Conservation (phyloP, 441 rosid species). For the California macrophylla region DNA sequence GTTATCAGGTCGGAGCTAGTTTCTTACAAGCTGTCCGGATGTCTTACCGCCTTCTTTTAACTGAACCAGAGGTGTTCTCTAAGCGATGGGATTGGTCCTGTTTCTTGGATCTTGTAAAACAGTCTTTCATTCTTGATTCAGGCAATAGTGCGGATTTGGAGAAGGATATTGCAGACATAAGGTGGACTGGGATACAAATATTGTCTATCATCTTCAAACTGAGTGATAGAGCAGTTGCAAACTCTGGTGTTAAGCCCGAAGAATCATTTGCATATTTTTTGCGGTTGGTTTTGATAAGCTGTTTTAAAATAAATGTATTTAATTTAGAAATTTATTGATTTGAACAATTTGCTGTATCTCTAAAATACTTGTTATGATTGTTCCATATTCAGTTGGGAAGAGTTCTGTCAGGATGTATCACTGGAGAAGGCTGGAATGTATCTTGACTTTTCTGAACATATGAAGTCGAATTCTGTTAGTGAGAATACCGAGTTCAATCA, state of each 20-base stretch:
- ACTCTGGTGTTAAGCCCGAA: constrained; percentile 42
- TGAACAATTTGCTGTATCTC: constrained; percentile 8
- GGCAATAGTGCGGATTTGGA: constrained; percentile 20
- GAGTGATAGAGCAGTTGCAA: constrained; percentile 38
- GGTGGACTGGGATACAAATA: constrained; percentile 69
- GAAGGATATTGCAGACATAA: constrained; percentile 40
- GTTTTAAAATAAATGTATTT: not conserved
- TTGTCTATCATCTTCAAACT: constrained; percentile 43
- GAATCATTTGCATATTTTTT: constrained; percentile 59
- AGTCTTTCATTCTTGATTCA: constrained; percentile 20
- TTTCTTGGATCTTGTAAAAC: constrained; percentile 54
- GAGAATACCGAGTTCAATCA: constrained; percentile 24
- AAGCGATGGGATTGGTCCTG: constrained; percentile 92
- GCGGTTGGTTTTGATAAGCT: constrained; percentile 45
- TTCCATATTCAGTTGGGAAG: constrained; percentile 65
- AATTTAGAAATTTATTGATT: not conserved
- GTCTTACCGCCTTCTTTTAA: constrained; percentile 59
- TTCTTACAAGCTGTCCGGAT: constrained; percentile 41
- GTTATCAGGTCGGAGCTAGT: constrained; percentile 38
- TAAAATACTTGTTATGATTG: constrained; percentile 13
- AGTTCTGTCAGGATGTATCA: constrained; percentile 71
- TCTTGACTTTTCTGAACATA: constrained; percentile 31
- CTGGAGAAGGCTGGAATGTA: constrained; percentile 64
- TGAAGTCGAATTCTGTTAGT: constrained; percentile 20
- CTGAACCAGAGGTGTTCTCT: constrained; percentile 54